These are phyloP conservation scores for Botrytis tulipae DNA, from an alignment of 2,329 filamentous ascomycete genomes.

Conservation along the genomic window DNA sequence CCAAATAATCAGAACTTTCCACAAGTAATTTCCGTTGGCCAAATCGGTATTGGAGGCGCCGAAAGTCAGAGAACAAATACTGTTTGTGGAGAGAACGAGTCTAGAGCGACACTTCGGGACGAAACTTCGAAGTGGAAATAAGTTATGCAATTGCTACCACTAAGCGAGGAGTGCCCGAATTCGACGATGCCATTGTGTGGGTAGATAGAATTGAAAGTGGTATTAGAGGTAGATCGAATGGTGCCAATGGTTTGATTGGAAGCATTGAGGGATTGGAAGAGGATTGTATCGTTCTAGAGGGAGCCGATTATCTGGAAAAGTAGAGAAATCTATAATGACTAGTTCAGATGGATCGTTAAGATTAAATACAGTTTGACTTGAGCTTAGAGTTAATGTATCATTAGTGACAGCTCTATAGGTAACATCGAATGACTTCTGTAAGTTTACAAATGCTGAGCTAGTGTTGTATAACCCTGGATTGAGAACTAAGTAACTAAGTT, in stretches of 20 bases:
- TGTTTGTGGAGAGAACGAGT: slow-evolving; percentile 15
- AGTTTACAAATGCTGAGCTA: neutral
- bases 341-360: too few relatives aligned
- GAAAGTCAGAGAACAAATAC: too few relatives aligned
- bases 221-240: neutral
- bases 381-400: slow-evolving; percentile 14
- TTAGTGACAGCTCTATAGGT: slow-evolving; percentile 16
- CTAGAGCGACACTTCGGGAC: slow-evolving; percentile 19
- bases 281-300: slow-evolving; percentile 18
- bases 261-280: neutral
- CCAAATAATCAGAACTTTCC: neutral
- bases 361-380: slow-evolving; percentile 7
- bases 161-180: slow-evolving; percentile 2
- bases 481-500: slow-evolving; percentile 24
- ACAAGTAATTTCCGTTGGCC: neutral
- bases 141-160: slow-evolving; percentile 9
- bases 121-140: slow-evolving; percentile 15
- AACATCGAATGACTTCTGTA: slow-evolving; percentile 8
- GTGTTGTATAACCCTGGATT: slow-evolving; percentile 23
- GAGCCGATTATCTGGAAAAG: slow-evolving; percentile 9
- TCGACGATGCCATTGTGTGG: slow-evolving; percentile 17
- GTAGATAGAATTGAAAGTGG: neutral
- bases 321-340: neutral
- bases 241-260: neutral
- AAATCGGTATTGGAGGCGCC: neutral